Conservation (phyloP, 306 rosid species). For the Arachis stenosperma region DNA sequence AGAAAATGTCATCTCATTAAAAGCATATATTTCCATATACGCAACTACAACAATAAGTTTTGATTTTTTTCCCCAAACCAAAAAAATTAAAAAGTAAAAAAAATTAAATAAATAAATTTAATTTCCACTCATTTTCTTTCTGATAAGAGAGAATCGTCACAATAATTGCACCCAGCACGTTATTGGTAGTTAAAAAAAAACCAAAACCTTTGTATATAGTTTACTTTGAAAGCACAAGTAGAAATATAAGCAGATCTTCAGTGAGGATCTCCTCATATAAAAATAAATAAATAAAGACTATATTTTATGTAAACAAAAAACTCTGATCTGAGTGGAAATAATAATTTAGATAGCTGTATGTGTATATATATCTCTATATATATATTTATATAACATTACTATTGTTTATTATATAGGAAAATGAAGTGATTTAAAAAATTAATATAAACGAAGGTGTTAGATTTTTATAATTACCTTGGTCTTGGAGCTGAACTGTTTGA, state of each 20-base stretch:
- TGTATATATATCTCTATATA: no score
- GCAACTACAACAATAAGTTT: neutral
- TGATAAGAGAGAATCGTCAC: neutral
- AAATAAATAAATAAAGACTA: no score
- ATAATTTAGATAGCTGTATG: no score
- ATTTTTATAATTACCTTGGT: no score
- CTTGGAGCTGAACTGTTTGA: neutral
- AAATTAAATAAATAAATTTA: neutral
- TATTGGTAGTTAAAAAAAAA: neutral
- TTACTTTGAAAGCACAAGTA: neutral
- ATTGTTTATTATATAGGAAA: no score
- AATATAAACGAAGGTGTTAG: no score
- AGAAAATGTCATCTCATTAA: neutral
- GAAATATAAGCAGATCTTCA: neutral
- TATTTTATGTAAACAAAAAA: neutral
- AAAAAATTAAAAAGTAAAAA: neutral
- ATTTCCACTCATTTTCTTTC: neutral
- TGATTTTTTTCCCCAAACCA: no score
- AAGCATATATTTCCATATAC: neutral
- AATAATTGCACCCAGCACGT: slow-evolving; percentile 24
- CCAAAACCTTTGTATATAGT: neutral
- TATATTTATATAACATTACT: no score
- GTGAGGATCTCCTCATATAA: neutral
- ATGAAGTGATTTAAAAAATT: no score
- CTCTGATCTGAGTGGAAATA: neutral